phyloP scores from a whole-genome alignment of 805 yeast genomes.

The Candida insectorum region DNA sequence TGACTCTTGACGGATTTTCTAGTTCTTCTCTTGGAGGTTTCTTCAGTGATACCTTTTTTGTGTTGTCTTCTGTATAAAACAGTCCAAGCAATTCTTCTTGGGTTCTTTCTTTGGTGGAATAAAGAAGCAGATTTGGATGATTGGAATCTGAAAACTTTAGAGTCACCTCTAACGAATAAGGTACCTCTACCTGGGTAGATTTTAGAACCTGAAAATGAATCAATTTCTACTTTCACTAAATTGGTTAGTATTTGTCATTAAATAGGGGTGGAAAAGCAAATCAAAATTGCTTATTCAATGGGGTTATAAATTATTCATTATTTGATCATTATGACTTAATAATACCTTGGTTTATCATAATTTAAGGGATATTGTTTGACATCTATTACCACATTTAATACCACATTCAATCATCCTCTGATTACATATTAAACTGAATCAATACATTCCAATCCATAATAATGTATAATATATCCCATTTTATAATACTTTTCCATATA shows the following conservation, averaged over 20 bases:
- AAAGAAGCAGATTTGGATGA: constrained; percentile 95
- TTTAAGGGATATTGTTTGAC: no score
- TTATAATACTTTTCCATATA: no score
- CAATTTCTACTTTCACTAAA: constrained; percentile 97
- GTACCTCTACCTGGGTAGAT: constrained; percentile 99
- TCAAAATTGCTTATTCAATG: background rate
- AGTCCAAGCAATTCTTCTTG: constrained; percentile 99
- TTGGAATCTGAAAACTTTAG: constrained; percentile 99
- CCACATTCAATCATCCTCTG: no score
- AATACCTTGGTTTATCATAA: background rate
- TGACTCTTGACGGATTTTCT: constrained; percentile 98
- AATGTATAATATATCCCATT: no score
- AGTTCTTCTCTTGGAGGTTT: constrained; percentile 92
- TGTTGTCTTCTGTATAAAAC: constrained; percentile 99
- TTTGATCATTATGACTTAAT: background rate
- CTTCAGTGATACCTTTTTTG: constrained; percentile 99
- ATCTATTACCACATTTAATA: no score
- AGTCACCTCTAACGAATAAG: constrained; percentile 98
- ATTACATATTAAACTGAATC: no score
- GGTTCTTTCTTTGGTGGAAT: constrained; percentile 99
- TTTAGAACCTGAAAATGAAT: constrained; percentile 98
- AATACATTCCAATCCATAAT: no score
- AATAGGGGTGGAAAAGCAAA: background rate
- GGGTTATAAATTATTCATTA: no score
- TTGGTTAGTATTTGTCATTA: constrained; percentile 32